phyloP scores from a whole-genome alignment of 768 basidiomycete genomes.

The Kwoniella pini region DNA sequence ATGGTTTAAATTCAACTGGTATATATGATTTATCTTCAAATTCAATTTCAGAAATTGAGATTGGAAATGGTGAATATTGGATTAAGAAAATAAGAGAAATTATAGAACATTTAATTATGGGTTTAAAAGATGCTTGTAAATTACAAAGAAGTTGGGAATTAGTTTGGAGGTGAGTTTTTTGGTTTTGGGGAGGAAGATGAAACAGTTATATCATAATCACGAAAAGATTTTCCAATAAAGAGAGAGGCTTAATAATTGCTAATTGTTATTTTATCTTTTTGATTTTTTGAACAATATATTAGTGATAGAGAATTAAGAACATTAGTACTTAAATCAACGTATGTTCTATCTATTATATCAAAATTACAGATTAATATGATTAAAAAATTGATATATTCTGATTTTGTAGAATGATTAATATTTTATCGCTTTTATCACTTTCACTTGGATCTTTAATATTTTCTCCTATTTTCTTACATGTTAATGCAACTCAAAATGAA shows the following conservation, averaged over 20 bases:
- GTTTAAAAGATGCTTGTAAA: conserved; percentile 43
- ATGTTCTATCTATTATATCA: conserved; percentile 9
- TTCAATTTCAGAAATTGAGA: too few species aligned
- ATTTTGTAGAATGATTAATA: conserved; percentile 50
- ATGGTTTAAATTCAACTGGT: not conserved
- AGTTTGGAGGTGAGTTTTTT: conserved; percentile 39
- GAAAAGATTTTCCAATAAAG: too few species aligned
- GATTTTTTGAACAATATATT: conserved; percentile 1
- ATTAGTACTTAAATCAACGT: conserved; percentile 46
- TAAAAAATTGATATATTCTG: not conserved
- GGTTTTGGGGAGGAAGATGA: too few species aligned
- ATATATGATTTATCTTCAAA: too few species aligned
- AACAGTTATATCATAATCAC: too few species aligned
- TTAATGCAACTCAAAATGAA: conserved; percentile 12
- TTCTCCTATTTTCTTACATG: conserved; percentile 38
- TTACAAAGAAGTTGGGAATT: conserved; percentile 44
- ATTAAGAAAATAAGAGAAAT: not conserved
- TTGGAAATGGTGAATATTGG: not conserved
- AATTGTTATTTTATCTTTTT: not conserved
- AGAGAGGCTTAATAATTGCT: too few species aligned
- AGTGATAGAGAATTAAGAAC: conserved; percentile 52
- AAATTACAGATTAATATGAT: not conserved
- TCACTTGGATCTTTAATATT: conserved; percentile 48
- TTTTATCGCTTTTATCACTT: conserved; percentile 49
- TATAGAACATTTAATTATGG: conserved; percentile 25